Evolutionary conservation across 2,329 filamentous ascomycete genomes (phyloP).

Genomic region (Alternaria angustiovoidea): DNA sequence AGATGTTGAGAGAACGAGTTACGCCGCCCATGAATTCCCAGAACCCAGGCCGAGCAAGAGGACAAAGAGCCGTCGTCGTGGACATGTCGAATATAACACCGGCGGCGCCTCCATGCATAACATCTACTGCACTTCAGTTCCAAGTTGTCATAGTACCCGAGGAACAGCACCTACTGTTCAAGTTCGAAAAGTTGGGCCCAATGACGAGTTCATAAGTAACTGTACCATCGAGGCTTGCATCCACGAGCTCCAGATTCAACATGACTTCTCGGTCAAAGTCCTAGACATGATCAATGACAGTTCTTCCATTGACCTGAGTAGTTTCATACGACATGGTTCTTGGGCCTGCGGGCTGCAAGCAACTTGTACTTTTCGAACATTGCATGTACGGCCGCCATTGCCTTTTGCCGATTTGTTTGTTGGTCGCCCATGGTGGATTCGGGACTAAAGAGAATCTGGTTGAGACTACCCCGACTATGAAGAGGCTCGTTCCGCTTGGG

Average conservation of each 20-base stretch:
- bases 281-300: conserved; percentile 24
- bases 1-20: conserved; percentile 60
- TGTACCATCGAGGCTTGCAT: conserved; percentile 48
- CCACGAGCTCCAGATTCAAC: conserved; percentile 47
- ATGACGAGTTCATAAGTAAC: conserved; percentile 48
- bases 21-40: conserved; percentile 64
- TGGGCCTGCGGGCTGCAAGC: conserved; percentile 40
- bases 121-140: conserved; percentile 37
- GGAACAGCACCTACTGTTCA: conserved; percentile 43
- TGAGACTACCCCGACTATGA: neutral
- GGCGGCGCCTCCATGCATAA: conserved; percentile 53
- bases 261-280: conserved; percentile 51
- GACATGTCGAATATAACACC: conserved; percentile 54
- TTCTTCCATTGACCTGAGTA: neutral
- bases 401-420: conserved; percentile 40
- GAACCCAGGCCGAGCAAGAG: conserved; percentile 57
- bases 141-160: neutral
- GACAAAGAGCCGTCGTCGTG: conserved; percentile 60
- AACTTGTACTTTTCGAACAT: conserved; percentile 50
- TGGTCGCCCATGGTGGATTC: conserved; percentile 30
- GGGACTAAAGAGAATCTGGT: neutral
- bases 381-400: conserved; percentile 48
- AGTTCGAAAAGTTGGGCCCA: conserved; percentile 48
- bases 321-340: conserved; percentile 41
- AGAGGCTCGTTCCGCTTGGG: neutral